Evolutionary conservation across 2,329 filamentous ascomycete species (phyloP), one percentile per base, ranked within the genome.

Genomic region (Penicillium sp.): DNA sequence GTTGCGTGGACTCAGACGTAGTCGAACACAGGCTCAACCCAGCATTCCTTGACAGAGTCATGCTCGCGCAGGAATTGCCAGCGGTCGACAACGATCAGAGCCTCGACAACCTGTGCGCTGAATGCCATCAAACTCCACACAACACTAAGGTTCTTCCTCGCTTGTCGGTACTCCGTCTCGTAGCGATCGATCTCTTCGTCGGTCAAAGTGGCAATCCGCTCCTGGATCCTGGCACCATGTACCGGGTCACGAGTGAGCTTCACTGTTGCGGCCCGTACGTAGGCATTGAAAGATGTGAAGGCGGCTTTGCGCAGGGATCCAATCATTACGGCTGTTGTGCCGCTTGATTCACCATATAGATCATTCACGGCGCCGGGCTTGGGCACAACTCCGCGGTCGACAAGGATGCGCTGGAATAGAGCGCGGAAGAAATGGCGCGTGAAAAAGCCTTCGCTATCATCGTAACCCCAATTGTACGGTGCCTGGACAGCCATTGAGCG

Each of bases 401-500:
- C 77, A 52, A 97, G 89, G n/a, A 98, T 85, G 49, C 86, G 86
- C 67, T 98, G 93, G 18, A 97, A 74, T 0, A 97, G 76, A 0
- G 93, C 88, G 36, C 93, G 86, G 73, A 86, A 98, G 69, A 93
- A 95, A 67, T 98, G 93, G 0, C 91, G 80, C 0, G 84, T 88
- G 73, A 98, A 97, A 72, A 97, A 98, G 6, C 75, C 77, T 42
- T 89, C 85, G 64, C 87, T 94, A 50, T 95, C 90, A 23, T 77
- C 74, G 20, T 76, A 74, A 2, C 86, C 86, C 93, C 93, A 98
- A 72, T 98, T 98, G 49, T 84, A 77, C 1, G 93, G 90, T 6
- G 93, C 93, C 71, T 98, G 93, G 40, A 94, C 90, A 2, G 91
- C 91, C 91, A 97, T 96, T 86, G 95, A 95, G 36, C 93, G 82